These are phyloP conservation scores for Colletotrichum spaethianum DNA, from an alignment of 2,329 filamentous ascomycete species.

Conservation along the genomic window DNA sequence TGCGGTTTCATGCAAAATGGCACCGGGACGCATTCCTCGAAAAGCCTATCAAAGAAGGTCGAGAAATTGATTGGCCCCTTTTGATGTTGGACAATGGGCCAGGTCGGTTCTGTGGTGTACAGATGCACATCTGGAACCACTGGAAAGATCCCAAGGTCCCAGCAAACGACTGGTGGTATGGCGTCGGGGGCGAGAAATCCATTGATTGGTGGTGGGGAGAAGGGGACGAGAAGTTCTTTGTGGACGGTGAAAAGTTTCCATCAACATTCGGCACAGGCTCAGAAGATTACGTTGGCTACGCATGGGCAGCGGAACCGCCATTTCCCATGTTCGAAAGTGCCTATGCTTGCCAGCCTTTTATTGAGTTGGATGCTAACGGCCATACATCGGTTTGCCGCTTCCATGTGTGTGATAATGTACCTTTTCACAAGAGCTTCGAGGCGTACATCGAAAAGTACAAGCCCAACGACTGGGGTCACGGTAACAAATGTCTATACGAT, in stretches of 20 bases:
- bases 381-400: constrained; percentile 38
- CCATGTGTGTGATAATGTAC: constrained; percentile 36
- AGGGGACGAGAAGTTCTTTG: constrained; percentile 39
- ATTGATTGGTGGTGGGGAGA: constrained; percentile 41
- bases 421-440: constrained; percentile 35
- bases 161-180: constrained; percentile 37
- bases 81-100: constrained; percentile 29
- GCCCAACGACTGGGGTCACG: constrained; percentile 31
- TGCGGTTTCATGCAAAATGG: constrained; percentile 38
- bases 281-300: constrained; percentile 37
- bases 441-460: constrained; percentile 38
- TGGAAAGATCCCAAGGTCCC: constrained; percentile 30
- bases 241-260: constrained; percentile 37
- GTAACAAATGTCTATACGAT: constrained; percentile 24
- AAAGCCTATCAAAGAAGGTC: constrained; percentile 23
- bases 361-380: constrained; percentile 35
- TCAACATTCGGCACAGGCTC: constrained; percentile 36
- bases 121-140: constrained; percentile 38
- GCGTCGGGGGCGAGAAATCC: constrained; percentile 30
- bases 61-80: constrained; percentile 34
- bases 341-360: constrained; percentile 31
- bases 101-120: constrained; percentile 33
- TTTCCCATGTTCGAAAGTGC: constrained; percentile 35
- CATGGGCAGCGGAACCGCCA: constrained; percentile 37
- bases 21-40: constrained; percentile 33